phyloP scores from a whole-genome alignment of 2,329 filamentous ascomycete species.

The Cytospora piceae region DNA sequence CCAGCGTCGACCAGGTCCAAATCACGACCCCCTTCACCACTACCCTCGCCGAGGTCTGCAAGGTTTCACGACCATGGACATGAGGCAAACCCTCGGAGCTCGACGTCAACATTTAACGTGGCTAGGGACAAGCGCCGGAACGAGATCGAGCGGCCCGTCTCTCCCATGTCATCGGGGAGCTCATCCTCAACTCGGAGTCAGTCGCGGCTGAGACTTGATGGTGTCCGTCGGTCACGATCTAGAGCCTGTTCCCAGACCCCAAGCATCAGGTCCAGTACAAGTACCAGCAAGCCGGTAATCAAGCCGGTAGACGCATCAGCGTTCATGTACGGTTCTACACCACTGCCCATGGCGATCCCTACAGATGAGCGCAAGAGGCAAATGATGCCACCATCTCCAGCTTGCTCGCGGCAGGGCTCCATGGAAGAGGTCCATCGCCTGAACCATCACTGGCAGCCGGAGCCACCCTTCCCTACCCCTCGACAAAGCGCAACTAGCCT shows the following conservation, averaged over 20 bases:
- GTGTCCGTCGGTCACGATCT: constrained; percentile 16
- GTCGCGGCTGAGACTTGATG: constrained; percentile 12
- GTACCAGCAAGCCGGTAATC: constrained; percentile 31
- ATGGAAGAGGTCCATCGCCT: constrained; percentile 33
- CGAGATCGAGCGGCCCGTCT: constrained; percentile 33
- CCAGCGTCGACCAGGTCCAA: constrained; percentile 36
- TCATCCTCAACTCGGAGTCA: constrained; percentile 37
- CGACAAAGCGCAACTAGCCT: constrained; percentile 39
- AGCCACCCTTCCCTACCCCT: constrained; percentile 32
- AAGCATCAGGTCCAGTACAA: constrained; percentile 35
- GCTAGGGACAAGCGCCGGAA: constrained; percentile 29
- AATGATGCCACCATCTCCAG: constrained; percentile 31
- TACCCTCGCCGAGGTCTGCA: constrained; percentile 38
- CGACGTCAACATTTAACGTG: constrained; percentile 16
- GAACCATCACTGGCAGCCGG: constrained; percentile 49
- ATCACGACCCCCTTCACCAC: constrained; percentile 42
- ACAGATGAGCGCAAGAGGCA: constrained; percentile 35
- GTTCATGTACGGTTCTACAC: background rate
- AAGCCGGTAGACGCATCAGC: constrained; percentile 13
- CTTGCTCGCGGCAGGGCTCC: constrained; percentile 34
- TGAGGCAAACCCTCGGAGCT: constrained; percentile 14
- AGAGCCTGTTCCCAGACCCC: constrained; percentile 37
- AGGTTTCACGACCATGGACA: constrained; percentile 16
- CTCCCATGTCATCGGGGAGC: constrained; percentile 37
- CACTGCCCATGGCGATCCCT: constrained; percentile 13